Conservation (phyloP, 768 basidiomycete species). For the Rubroboletus satanas region DNA sequence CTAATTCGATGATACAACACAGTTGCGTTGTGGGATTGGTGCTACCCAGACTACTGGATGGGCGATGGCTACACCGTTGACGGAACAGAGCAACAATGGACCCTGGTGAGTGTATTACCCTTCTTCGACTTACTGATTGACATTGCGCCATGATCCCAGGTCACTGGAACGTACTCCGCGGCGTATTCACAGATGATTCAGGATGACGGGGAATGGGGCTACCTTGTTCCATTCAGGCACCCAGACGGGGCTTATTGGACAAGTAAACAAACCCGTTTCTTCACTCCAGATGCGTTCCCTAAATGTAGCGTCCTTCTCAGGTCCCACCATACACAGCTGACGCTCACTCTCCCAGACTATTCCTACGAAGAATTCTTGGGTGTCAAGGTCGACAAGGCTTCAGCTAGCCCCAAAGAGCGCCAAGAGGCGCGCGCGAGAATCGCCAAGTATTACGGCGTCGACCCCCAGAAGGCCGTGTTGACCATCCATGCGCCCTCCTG, state of each 20-base stretch:
- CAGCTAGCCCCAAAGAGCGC: constrained; percentile 12
- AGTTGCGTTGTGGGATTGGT: constrained; percentile 33
- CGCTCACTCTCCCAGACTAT: constrained; percentile 17
- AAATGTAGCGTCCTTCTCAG: constrained; percentile 15
- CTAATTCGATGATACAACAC: neutral
- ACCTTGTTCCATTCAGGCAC: constrained; percentile 24
- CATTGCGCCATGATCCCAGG: constrained; percentile 2
- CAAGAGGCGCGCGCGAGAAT: constrained; percentile 20
- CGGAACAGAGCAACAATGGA: constrained; percentile 17
- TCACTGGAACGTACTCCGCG: constrained; percentile 18
- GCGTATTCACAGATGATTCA: constrained; percentile 23
- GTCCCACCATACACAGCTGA: neutral
- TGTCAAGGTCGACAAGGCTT: constrained; percentile 23
- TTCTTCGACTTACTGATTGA: neutral
- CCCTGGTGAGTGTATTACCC: constrained; percentile 13
- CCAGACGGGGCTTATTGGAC: constrained; percentile 25
- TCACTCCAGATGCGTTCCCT: constrained; percentile 15
- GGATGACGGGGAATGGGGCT: constrained; percentile 17
- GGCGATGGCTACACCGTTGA: constrained; percentile 17
- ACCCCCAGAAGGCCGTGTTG: constrained; percentile 14
- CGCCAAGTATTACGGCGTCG: constrained; percentile 22
- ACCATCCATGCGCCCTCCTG: constrained; percentile 4
- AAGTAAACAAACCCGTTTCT: constrained; percentile 22
- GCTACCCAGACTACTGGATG: constrained; percentile 30
- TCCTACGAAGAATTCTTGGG: constrained; percentile 27